These are phyloP conservation scores for Zasmidium citrigriseum DNA, from an alignment of 2,329 filamentous ascomycete genomes.

Conservation along the genomic window DNA sequence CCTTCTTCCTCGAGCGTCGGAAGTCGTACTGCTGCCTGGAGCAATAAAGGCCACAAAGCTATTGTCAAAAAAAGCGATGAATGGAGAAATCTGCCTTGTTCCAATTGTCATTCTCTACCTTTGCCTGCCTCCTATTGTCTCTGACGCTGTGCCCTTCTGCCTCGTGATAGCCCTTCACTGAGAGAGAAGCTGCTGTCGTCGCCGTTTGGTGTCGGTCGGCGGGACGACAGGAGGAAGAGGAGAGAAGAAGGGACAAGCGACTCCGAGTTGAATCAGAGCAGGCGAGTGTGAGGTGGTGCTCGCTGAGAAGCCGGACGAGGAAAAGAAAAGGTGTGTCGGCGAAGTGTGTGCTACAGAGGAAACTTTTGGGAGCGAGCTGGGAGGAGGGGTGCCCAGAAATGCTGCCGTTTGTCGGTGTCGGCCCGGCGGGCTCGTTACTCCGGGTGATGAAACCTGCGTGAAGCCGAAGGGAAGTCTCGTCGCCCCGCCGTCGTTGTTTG, in stretches of 20 bases:
- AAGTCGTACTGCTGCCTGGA: constrained; percentile 2
- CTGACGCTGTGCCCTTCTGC: no score
- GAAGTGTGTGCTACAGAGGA: neutral
- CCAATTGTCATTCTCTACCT: neutral
- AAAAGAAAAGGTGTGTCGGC: neutral
- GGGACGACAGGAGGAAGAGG: no score
- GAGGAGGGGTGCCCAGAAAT: neutral
- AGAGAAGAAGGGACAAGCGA: no score
- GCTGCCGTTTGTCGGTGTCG: neutral
- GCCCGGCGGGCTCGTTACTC: neutral
- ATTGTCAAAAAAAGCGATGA: neutral
- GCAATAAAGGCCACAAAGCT: constrained; percentile 1
- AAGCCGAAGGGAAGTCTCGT: neutral
- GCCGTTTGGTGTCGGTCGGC: no score
- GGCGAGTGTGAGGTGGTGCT: no score
- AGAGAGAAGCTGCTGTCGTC: neutral
- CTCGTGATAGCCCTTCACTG: neutral
- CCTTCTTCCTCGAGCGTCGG: neutral
- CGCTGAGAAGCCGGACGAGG: no score
- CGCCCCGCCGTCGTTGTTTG: neutral
- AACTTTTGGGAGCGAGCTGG: neutral
- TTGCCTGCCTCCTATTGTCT: neutral
- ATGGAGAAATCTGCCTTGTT: neutral
- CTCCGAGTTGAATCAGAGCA: no score
- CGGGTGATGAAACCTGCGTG: neutral